Conservation (phyloP, 148 eudicot species). For the Talinum fruticosum region DNA sequence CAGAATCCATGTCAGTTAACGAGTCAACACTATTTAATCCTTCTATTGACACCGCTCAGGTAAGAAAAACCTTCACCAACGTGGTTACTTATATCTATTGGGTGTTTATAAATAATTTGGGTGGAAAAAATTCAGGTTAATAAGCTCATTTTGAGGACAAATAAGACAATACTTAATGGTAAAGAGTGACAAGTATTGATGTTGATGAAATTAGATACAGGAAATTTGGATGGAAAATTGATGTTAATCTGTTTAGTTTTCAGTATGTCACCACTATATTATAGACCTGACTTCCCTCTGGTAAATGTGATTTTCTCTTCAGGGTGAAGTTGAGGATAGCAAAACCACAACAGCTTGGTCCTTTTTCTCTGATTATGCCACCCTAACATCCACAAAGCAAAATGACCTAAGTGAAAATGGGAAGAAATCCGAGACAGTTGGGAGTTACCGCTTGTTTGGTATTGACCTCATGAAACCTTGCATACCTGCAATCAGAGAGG, state of each 20-base stretch:
- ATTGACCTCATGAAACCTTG: slow-evolving; percentile 60
- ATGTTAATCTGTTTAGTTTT: too few species aligned
- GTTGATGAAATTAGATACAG: not conserved
- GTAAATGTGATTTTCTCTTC: slow-evolving; percentile 25
- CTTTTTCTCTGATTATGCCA: slow-evolving; percentile 40
- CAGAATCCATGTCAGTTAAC: slow-evolving; percentile 47
- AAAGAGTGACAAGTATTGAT: too few species aligned
- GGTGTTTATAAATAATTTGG: too few species aligned
- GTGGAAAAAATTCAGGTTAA: too few species aligned
- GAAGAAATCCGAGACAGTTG: slow-evolving; percentile 35
- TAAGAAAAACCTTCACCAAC: slow-evolving; percentile 1
- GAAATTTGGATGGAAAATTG: not conserved
- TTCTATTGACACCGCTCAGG: slow-evolving; percentile 36
- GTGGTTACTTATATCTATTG: not conserved
- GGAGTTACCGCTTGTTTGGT: slow-evolving; percentile 74
- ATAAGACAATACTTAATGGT: too few species aligned
- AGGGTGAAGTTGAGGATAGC: slow-evolving; percentile 56
- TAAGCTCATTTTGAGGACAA: too few species aligned
- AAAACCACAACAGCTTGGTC: slow-evolving; percentile 57
- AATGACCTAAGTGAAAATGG: slow-evolving; percentile 26
- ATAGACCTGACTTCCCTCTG: slow-evolving; percentile 13
- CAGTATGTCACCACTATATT: too few species aligned
- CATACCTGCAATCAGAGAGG: slow-evolving; percentile 24
- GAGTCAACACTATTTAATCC: slow-evolving; percentile 55
- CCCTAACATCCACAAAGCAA: slow-evolving; percentile 29